Percentiles rank a stretch among this genome's conserved stretches.
Conservation (phyloP, 495 filamentous ascomycete species). For the Daldinia childiae region DNA sequence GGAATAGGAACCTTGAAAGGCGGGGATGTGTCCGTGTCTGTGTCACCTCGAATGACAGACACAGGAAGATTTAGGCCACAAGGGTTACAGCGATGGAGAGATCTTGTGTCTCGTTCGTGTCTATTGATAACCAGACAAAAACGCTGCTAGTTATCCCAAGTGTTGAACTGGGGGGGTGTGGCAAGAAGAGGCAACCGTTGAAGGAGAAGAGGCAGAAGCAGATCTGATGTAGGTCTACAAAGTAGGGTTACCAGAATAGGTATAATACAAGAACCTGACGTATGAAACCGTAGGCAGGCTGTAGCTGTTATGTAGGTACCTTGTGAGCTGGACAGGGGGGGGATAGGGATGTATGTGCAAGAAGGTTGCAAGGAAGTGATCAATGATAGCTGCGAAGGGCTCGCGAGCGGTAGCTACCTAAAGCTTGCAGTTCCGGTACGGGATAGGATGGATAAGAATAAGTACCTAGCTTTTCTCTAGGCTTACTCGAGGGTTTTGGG, state of each 20-base stretch:
- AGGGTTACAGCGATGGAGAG: slow-evolving; percentile 13
- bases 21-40: slow-evolving; percentile 51
- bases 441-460: slow-evolving; percentile 6
- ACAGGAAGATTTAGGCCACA: slow-evolving; percentile 33
- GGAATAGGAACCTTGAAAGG: slow-evolving; percentile 46
- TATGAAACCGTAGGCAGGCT: slow-evolving; percentile 17
- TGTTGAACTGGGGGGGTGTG: slow-evolving; percentile 5
- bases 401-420: slow-evolving; percentile 32
- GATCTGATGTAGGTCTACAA: slow-evolving; percentile 5
- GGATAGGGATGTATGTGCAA: neutral
- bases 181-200: slow-evolving; percentile 9
- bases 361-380: slow-evolving; percentile 11
- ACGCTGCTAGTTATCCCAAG: neutral
- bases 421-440: slow-evolving; percentile 23
- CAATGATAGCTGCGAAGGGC: slow-evolving; percentile 35
- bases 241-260: slow-evolving; percentile 10
- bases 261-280: slow-evolving; percentile 10
- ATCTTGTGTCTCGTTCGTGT: slow-evolving; percentile 16
- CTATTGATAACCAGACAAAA: neutral
- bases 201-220: slow-evolving; percentile 6
- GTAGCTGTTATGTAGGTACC: slow-evolving; percentile 36
- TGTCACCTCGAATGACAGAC: slow-evolving; percentile 42
- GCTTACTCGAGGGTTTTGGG: slow-evolving; percentile 21
- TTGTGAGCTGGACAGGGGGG: slow-evolving; percentile 23
- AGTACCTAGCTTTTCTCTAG: slow-evolving; percentile 14